Percentiles rank a stretch among this genome's conserved stretches.
These are phyloP conservation scores for Samsoniella hepiali DNA, from an alignment of 2,329 filamentous ascomycete genomes.

Conservation along the genomic window DNA sequence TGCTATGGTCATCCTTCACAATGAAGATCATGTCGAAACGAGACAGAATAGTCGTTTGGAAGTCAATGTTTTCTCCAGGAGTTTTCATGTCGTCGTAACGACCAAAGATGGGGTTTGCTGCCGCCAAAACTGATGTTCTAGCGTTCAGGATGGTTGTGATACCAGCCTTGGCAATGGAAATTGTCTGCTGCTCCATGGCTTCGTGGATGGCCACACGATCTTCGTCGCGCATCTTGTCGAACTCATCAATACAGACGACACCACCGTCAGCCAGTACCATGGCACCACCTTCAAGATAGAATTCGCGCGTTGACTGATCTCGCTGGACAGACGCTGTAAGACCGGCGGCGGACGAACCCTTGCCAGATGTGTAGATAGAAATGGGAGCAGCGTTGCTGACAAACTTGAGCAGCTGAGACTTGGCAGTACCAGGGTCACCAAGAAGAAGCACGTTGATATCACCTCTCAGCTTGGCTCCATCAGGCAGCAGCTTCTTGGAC, in stretches of 20 bases:
- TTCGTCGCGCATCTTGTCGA: conserved; percentile 99
- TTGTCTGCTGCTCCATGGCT: conserved; percentile 99
- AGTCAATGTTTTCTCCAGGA: conserved; percentile 97
- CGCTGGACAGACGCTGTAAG: conserved; percentile 94
- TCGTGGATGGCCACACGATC: conserved; percentile 98
- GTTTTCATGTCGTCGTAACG: conserved; percentile 98
- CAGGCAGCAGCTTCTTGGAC: conserved; percentile 94
- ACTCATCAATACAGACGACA: conserved; percentile 98
- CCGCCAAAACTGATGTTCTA: conserved; percentile 88
- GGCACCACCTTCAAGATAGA: conserved; percentile 95
- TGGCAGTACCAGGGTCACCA: conserved; percentile 96
- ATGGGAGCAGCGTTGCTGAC: conserved; percentile 95
- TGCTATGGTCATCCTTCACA: conserved; percentile 90
- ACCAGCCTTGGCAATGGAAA: conserved; percentile 96
- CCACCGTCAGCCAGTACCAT: conserved; percentile 98
- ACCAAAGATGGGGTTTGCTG: conserved; percentile 95
- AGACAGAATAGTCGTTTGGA: conserved; percentile 95
- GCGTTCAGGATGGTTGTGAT: conserved; percentile 98
- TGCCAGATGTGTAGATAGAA: conserved; percentile 97
- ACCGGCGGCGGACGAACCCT: conserved; percentile 96
- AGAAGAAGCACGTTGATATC: conserved; percentile 97
- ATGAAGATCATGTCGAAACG: conserved; percentile 99
- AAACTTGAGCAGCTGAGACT: conserved; percentile 95
- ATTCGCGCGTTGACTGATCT: conserved; percentile 87
- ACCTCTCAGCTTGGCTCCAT: conserved; percentile 95